These are phyloP conservation scores for Phytophthora brassicae DNA, from an alignment of 352 stramenopile genomes.

Conservation along the genomic window DNA sequence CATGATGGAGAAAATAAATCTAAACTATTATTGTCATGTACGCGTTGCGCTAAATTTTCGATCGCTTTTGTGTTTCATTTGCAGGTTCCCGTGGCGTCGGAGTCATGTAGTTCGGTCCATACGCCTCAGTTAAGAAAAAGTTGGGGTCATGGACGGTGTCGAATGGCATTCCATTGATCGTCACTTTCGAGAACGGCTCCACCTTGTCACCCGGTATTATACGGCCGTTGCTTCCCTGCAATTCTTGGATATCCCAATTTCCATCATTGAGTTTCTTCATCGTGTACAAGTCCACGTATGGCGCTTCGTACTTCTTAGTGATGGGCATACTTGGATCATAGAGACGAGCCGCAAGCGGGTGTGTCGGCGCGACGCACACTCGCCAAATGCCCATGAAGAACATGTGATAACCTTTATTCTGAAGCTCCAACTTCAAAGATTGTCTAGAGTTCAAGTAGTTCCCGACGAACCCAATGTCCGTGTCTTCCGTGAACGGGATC, in stretches of 20 bases:
- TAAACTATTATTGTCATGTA: no score
- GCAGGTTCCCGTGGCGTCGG: constrained; percentile 11
- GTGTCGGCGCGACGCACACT: constrained; percentile 44
- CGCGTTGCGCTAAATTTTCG: no score
- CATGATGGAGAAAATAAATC: no score
- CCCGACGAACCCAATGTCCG: constrained; percentile 45
- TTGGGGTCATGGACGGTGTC: constrained; percentile 38
- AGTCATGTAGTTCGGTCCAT: constrained; percentile 41
- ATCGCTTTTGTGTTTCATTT: not conserved
- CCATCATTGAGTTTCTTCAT: constrained; percentile 20
- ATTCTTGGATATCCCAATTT: constrained; percentile 32
- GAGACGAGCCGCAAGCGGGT: constrained; percentile 36
- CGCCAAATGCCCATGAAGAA: constrained; percentile 44
- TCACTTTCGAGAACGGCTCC: constrained; percentile 28
- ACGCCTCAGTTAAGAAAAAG: constrained; percentile 37
- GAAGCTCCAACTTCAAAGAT: constrained; percentile 21
- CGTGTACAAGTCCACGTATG: constrained; percentile 46
- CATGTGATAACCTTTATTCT: constrained; percentile 54
- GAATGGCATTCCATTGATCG: constrained; percentile 38
- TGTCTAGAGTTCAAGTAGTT: constrained; percentile 16
- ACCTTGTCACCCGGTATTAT: constrained; percentile 24
- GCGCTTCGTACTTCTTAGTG: constrained; percentile 21
- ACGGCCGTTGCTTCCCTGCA: constrained; percentile 20
- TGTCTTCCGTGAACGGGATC: constrained; percentile 63
- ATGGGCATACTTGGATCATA: constrained; percentile 35